A percentile compares a stretch with the other conserved stretches of the same genome.
These are phyloP conservation scores for Aspergillus proliferans DNA, from an alignment of 2,329 filamentous ascomycete species.

Conservation along the genomic window DNA sequence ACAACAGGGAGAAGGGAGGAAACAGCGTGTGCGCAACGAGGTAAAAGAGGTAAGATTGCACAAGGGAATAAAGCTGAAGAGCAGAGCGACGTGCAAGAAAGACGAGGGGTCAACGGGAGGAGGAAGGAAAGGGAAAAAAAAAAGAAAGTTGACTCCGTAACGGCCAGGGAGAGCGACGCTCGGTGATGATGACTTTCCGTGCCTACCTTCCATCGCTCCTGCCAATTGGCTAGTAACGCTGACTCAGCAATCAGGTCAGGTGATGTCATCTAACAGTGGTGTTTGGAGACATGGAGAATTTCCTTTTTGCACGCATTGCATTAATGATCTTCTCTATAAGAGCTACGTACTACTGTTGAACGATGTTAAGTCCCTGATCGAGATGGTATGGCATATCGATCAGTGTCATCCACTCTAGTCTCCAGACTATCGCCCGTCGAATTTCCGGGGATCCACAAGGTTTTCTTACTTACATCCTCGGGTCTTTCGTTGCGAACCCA, in stretches of 20 bases:
- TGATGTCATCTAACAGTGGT: constrained; percentile 26
- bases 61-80: neutral
- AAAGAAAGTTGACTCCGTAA: neutral
- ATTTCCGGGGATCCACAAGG: constrained; percentile 2
- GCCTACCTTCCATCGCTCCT: constrained; percentile 9
- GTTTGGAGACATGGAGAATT: neutral
- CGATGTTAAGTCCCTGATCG: neutral
- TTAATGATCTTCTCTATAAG: neutral
- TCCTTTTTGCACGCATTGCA: neutral
- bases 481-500: neutral
- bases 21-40: neutral
- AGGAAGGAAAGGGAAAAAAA: neutral
- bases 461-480: neutral
- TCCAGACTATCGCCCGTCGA: neutral
- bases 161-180: neutral
- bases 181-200: constrained; percentile 9
- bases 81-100: constrained; percentile 8
- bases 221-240: constrained; percentile 12
- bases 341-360: neutral
- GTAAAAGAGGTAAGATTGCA: neutral
- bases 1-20: constrained; percentile 11
- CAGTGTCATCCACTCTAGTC: neutral
- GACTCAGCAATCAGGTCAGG: constrained; percentile 25
- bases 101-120: constrained; percentile 2
- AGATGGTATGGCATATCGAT: neutral